phyloP scores from a whole-genome alignment of 2,329 filamentous ascomycete species.

The Paraphaeosphaeria sporulosa region DNA sequence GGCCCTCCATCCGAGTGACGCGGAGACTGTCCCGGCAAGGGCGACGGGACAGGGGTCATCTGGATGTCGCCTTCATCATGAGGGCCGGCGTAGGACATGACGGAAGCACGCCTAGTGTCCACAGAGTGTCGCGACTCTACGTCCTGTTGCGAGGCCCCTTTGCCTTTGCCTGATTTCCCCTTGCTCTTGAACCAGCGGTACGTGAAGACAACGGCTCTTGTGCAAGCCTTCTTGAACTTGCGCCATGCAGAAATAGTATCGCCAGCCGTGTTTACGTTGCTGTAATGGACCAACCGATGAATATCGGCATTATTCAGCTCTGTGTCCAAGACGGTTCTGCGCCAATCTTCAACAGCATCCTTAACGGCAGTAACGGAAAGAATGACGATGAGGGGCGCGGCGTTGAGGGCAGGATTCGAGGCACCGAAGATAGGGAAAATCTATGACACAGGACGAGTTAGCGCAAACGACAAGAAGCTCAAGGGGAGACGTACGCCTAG shows the following conservation, averaged over 20 bases:
- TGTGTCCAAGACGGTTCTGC: conserved; percentile 87
- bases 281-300: conserved; percentile 85
- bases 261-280: conserved; percentile 90
- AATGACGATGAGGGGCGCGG: conserved; percentile 93
- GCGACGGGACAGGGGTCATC: conserved; percentile 94
- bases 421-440: conserved; percentile 97
- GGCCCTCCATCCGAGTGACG: conserved; percentile 35
- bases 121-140: conserved; percentile 71
- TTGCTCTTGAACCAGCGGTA: conserved; percentile 56
- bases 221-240: conserved; percentile 86
- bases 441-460: conserved; percentile 59
- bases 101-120: conserved; percentile 67
- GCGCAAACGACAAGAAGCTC: conserved; percentile 23
- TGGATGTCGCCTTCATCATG: conserved; percentile 72
- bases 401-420: conserved; percentile 85
- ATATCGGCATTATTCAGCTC: conserved; percentile 96
- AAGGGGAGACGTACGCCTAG: conserved; percentile 74
- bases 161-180: conserved; percentile 49
- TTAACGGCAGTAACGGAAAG: conserved; percentile 88
- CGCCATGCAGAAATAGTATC: conserved; percentile 89
- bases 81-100: conserved; percentile 61
- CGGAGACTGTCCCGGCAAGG: conserved; percentile 62
- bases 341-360: conserved; percentile 94
- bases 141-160: conserved; percentile 56
- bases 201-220: conserved; percentile 65